These are phyloP conservation scores for Calonectria ilicicola DNA, from an alignment of 2,329 filamentous ascomycete genomes.

Conservation along the genomic window DNA sequence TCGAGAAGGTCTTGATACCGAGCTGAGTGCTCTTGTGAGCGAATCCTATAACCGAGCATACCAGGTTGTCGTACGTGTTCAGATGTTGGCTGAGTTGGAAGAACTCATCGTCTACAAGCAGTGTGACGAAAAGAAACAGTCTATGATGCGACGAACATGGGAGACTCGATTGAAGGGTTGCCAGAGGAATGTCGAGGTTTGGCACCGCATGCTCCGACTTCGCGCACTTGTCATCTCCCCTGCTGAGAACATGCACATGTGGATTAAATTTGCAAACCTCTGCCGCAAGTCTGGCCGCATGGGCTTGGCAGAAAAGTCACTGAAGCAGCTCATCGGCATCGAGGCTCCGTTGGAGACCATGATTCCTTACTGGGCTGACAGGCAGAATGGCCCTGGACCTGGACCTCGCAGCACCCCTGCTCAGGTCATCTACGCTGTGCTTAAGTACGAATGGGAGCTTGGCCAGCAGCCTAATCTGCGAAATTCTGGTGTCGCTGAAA, in stretches of 20 bases:
- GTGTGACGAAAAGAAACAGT: conserved; percentile 87
- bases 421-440: conserved; percentile 93
- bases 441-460: conserved; percentile 96
- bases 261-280: conserved; percentile 98
- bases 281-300: conserved; percentile 96
- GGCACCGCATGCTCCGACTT: conserved; percentile 97
- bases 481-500: conserved; percentile 61
- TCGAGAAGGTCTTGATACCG: conserved; percentile 92
- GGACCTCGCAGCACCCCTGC: conserved; percentile 67
- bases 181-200: conserved; percentile 97
- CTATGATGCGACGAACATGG: conserved; percentile 93
- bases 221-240: conserved; percentile 92
- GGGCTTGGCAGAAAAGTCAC: conserved; percentile 93
- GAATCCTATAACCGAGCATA: conserved; percentile 99
- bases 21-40: conserved; percentile 94
- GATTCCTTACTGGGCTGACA: conserved; percentile 69
- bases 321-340: conserved; percentile 88
- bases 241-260: conserved; percentile 97
- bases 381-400: conserved; percentile 25
- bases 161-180: conserved; percentile 94
- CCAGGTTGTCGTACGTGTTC: conserved; percentile 95
- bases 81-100: conserved; percentile 98
- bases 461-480: conserved; percentile 69
- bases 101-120: conserved; percentile 99
- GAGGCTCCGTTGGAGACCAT: conserved; percentile 72